phyloP scores from a whole-genome alignment of 2,329 filamentous ascomycete species.

The Scedosporium aurantiacum region DNA sequence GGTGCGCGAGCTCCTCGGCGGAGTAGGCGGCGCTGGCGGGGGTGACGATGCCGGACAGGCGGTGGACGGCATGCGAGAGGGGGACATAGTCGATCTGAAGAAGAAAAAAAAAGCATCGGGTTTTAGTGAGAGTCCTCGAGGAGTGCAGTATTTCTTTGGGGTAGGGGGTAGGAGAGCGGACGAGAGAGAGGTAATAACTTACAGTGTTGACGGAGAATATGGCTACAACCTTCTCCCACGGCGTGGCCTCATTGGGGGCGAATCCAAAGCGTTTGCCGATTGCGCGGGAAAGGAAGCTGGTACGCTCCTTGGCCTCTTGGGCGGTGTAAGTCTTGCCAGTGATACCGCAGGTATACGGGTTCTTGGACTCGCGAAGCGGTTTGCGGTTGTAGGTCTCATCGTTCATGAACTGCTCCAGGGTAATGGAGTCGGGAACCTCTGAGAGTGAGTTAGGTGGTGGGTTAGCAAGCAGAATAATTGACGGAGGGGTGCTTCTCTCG shows the following conservation, averaged over 20 bases:
- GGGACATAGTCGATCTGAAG: conserved; percentile 62
- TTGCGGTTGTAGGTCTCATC: conserved; percentile 59
- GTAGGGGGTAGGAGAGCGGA: no score
- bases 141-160: not conserved
- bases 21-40: conserved; percentile 69
- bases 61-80: conserved; percentile 62
- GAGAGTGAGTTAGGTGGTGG: conserved; percentile 5
- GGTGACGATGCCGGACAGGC: conserved; percentile 61
- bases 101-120: not conserved
- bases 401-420: conserved; percentile 67
- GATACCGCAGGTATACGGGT: conserved; percentile 69
- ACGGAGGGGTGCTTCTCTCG: not conserved
- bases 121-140: not conserved
- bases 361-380: conserved; percentile 49
- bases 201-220: conserved; percentile 76
- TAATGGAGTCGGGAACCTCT: conserved; percentile 61
- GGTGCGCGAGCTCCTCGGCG: conserved; percentile 57
- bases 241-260: conserved; percentile 55
- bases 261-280: conserved; percentile 63
- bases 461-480: not conserved
- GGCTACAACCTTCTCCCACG: conserved; percentile 72
- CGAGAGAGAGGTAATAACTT: conserved; percentile 16
- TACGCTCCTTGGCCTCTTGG: conserved; percentile 51
- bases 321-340: conserved; percentile 57
- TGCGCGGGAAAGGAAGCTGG: conserved; percentile 56